Conservation (phyloP, 1,284 basidiomycete genomes). For the Schizophyllum amplum region DNA sequence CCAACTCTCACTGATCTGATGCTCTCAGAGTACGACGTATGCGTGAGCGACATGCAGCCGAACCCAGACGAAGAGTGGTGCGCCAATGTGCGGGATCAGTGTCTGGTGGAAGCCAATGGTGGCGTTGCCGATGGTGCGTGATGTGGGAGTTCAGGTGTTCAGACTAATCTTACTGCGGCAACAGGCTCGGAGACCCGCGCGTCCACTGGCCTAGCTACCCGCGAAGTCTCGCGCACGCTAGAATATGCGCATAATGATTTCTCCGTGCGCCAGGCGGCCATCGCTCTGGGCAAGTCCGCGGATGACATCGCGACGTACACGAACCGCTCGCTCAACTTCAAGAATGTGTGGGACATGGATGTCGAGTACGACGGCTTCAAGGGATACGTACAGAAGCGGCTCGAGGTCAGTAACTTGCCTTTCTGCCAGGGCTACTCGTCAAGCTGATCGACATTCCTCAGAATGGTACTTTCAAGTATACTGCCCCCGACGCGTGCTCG, state of each 20-base stretch:
- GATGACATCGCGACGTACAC: conserved; percentile 32
- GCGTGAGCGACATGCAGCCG: neutral
- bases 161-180: too few relatives aligned
- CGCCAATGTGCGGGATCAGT: neutral
- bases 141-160: too few relatives aligned
- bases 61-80: neutral
- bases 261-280: conserved; percentile 39
- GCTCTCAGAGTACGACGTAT: neutral
- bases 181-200: conserved; percentile 28
- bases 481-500: conserved; percentile 39
- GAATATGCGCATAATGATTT: conserved; percentile 45
- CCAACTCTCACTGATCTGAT: neutral
- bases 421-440: neutral
- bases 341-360: conserved; percentile 41
- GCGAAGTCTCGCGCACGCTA: conserved; percentile 38
- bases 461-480: conserved; percentile 43
- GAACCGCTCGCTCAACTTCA: conserved; percentile 43
- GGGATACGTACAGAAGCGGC: conserved; percentile 36
- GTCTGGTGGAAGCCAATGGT: neutral
- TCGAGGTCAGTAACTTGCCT: conserved; percentile 20
- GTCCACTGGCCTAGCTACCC: conserved; percentile 35
- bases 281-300: conserved; percentile 27
- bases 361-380: conserved; percentile 37
- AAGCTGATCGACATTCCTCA: conserved; percentile 11
- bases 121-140: neutral